Base-by-base conservation (phyloP, 345 rosid genomes). In the Camelina hispida region DNA sequence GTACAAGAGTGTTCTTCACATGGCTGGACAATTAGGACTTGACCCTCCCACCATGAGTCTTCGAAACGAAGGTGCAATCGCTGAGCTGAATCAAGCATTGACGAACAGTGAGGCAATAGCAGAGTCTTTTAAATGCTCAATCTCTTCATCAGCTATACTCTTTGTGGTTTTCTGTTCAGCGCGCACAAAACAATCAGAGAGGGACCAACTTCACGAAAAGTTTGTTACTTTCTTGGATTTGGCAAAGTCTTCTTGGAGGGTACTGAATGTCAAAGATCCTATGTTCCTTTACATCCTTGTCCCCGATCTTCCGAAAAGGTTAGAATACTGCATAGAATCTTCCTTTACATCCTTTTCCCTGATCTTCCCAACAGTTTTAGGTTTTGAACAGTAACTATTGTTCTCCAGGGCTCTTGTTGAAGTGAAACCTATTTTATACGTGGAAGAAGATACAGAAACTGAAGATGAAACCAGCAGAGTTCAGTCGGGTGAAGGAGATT, bases 1-100 rank as follows among this genome's bases (percentile, higher is more conserved):
- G 85, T 94, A 88, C 68, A 84, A 87, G 80, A 84, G 85, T 80
- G 74, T 92, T 46, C 89, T 96, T 48, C 80, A 88, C 84, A 96
- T 93, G 98, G 98, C 99, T 79, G 97, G 99, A 42, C 99, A 96
- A 70, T 72, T 91, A 84, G 97, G 98, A 18, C 93, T 96, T 65
- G 89, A 91, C 75, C 98, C 98, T 75, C 89, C 98, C 42, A 87
- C 91, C 0, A 93, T 91, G 97, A 81, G 78, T 71, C 84, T 93
- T 18, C 79, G 77, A 80, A 73, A 18, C 15, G 94, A 85, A 66
- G 94, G 94, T 32, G 76, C 90, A 46, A 34, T 80, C 42, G 87
- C 84, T 7, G 99, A 92, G 87, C 73, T 92, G 52, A 87, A 86
- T 71, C 96, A 81, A 78, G 98, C 99, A 14, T 83, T 95, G 59